Base-by-base conservation (phyloP, 2,329 filamentous ascomycete genomes). In the Colletotrichum karsti region DNA sequence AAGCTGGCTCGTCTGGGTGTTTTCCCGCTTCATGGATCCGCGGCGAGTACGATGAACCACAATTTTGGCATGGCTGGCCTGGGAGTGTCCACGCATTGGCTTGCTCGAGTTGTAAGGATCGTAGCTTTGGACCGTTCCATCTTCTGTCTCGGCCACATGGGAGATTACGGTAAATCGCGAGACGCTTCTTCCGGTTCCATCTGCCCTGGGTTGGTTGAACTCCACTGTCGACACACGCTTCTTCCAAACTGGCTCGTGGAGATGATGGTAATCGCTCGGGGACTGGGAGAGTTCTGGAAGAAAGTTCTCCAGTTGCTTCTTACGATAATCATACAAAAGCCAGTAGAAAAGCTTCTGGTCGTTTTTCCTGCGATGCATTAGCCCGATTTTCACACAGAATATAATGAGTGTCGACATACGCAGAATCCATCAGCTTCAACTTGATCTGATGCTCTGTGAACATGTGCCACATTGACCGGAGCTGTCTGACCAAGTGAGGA, bases 311-410 rank as follows among this genome's bases (percentile, higher is more conserved):
- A 97, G 80, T 72, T 96, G 91, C 70, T 93, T 90, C 71, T 97
- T 91, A 48, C 93, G 89, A 77, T 97, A 97, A 77, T 91, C 92
- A 71, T 92, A 81, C 7, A 99, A 86, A 20, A 97, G 87, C 79
- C 90, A 92, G 79, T 98, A 99, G 79, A 98, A 98, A 72, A 95
- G 87, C 76, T 97, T 97, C 76, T 98, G 94, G 62, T 97, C 93
- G 71, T 97, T 98, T 5, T 88, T 84, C 71, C 92, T 95, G 33
- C n/a, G 53, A 46, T 53, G 69, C 42, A 72, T 79, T 70, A 79
- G 76, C 28, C 18, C 12, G 15, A 7, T 35, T 63, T 7, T 24
- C 44, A 24, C 4, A 35, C 30, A 22, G 37, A n/a, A 13, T 15
- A 10, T 15, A 44, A 9, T 13, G 6, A 28, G 12, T 24, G 6